A percentile compares a stretch with the other conserved stretches of the same genome.
These are phyloP conservation scores for Taiozyma sp. DNA, from an alignment of 1,139 yeast genomes.

Conservation along the genomic window DNA sequence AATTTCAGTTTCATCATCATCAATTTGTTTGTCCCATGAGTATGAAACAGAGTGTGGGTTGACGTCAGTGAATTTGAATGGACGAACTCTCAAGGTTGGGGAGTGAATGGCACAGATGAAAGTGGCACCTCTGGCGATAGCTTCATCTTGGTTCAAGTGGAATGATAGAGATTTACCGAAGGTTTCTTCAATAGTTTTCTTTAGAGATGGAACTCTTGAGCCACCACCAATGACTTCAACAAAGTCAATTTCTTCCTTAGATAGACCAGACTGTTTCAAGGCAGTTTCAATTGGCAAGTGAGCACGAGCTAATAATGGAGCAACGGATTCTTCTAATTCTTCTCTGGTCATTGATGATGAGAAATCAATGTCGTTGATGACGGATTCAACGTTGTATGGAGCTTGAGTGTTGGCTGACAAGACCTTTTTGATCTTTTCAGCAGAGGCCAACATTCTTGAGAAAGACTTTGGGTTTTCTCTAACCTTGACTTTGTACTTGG, in stretches of 20 bases:
- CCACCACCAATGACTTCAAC: slow-evolving; percentile 98
- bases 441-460: slow-evolving; percentile 85
- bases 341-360: slow-evolving; percentile 87
- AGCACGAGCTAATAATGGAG: slow-evolving; percentile 76
- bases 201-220: slow-evolving; percentile 93
- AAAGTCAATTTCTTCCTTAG: slow-evolving; percentile 73
- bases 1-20: slow-evolving; percentile 82
- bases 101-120: slow-evolving; percentile 99
- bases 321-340: slow-evolving; percentile 84
- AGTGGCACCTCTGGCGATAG: slow-evolving; percentile 98
- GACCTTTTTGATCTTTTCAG: slow-evolving; percentile 93
- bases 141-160: slow-evolving; percentile 98
- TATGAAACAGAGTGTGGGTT: slow-evolving; percentile 91
- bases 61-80: slow-evolving; percentile 95
- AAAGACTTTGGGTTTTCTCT: slow-evolving; percentile 90
- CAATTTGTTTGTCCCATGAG: slow-evolving; percentile 92
- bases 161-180: slow-evolving; percentile 87
- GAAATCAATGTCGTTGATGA: slow-evolving; percentile 96
- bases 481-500: slow-evolving; percentile 91
- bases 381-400: slow-evolving; percentile 92
- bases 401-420: slow-evolving; percentile 94
- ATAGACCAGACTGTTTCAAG: slow-evolving; percentile 71
- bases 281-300: slow-evolving; percentile 79
- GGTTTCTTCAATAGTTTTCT: slow-evolving; percentile 72
- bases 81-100: slow-evolving; percentile 97